Evolutionary conservation across 179 eudicot genomes (phyloP), one percentile per base, ranked within the genome.

Genomic region (Actinidia chinensis): DNA sequence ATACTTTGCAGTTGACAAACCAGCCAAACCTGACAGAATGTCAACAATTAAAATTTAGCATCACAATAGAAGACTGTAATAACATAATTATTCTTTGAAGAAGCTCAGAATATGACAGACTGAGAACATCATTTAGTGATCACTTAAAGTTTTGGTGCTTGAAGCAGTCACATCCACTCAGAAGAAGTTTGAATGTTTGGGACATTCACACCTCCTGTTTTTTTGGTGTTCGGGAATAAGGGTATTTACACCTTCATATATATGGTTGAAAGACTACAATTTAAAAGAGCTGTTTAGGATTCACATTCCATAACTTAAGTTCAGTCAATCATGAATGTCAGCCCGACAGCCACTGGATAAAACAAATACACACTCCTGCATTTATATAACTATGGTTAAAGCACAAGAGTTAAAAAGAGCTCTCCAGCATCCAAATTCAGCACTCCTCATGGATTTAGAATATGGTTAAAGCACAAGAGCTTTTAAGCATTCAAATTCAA

Each of bases 1-100:
- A 84, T 96, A 94, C 83, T 96, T 96, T 77, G 99, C 99, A 25
- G 99, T 96, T 55, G 98, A 94, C 80, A 96, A 89, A 83, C 99
- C 99, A 72, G 93, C 99, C 89, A 96, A 87, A 88, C 99, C 99
- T 96, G 89, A 18, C 81, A 70, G 51, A 13, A 77, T 23, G 18
- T 44, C 42, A 18, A 83, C 47, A 51, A 69, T 23, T 6, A 63
- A 51, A 73, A 74, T 12, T 76, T 63, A 43, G 14, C 36, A 47
- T 25, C 40, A 77, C 25, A 46, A 44, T 25, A 59, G n/a, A 58
- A 61, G 11, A 40, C 47, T 43, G 46, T n/a, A 52, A 18, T 36
- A 67, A 77, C 23, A 67, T 22, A 14, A 77, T 50, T 50, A 61
- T 63, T 23, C 25, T 52, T 22, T 25, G 47, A 70, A 71, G 20